A percentile compares a stretch with the other conserved stretches of the same genome.
Conservation (phyloP, 148 eudicot genomes). For the Vaccinium vitisidaea region DNA sequence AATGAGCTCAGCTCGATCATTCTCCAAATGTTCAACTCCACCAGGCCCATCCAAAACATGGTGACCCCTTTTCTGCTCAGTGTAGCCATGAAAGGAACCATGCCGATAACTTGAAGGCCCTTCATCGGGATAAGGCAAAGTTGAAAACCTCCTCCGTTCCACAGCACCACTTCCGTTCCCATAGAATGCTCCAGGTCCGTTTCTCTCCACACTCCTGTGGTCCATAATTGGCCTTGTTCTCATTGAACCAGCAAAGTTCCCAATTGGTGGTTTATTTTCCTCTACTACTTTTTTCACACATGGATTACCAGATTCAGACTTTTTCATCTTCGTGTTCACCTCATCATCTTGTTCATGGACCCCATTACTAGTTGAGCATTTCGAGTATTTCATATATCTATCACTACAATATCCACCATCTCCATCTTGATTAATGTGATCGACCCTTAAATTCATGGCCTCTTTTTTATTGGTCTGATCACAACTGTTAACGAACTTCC, state of each 20-base stretch:
- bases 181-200: slow-evolving; percentile 16
- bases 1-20: slow-evolving; percentile 58
- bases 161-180: slow-evolving; percentile 14
- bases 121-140: slow-evolving; percentile 37
- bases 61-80: slow-evolving; percentile 35
- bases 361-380: slow-evolving; percentile 17
- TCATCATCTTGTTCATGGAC: slow-evolving; percentile 19
- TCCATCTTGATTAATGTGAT: slow-evolving; percentile 26
- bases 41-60: slow-evolving; percentile 32
- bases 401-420: slow-evolving; percentile 24
- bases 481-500: slow-evolving; percentile 18
- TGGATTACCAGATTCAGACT: slow-evolving; percentile 9
- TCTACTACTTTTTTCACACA: slow-evolving; percentile 21
- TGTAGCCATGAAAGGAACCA: slow-evolving; percentile 32
- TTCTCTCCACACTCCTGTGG: slow-evolving; percentile 25
- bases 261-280: slow-evolving; percentile 34
- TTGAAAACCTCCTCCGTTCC: slow-evolving; percentile 29
- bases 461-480: slow-evolving; percentile 24
- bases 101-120: slow-evolving; percentile 44
- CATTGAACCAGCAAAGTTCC: slow-evolving; percentile 26
- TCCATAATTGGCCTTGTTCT: slow-evolving; percentile 34
- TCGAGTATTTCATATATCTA: slow-evolving; percentile 27
- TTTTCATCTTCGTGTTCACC: not conserved
- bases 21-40: slow-evolving; percentile 44
- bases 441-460: slow-evolving; percentile 23